Conservation (phyloP, 2,329 filamentous ascomycete genomes). For the Ceratocystis destructans region DNA sequence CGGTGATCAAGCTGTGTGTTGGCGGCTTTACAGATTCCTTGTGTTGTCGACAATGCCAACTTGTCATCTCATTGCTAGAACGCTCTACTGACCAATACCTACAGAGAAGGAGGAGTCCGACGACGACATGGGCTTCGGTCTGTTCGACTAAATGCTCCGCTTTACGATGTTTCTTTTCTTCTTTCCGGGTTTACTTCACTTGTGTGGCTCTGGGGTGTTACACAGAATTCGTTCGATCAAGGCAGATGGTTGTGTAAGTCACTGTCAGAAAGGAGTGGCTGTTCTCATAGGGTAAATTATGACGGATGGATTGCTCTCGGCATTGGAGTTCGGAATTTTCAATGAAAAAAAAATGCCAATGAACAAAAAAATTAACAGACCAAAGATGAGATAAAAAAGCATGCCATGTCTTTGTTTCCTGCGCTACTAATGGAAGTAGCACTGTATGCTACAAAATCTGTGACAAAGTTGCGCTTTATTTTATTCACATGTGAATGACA, state of each 20-base stretch:
- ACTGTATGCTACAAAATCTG: too few species aligned
- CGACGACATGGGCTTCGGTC: conserved; percentile 42
- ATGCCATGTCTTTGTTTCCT: not conserved
- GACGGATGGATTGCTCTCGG: conserved; percentile 32
- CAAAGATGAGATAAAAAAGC: not conserved
- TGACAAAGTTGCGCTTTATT: not conserved
- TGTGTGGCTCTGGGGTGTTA: conserved; percentile 40
- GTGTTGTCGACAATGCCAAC: not conserved
- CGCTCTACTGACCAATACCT: conserved; percentile 4
- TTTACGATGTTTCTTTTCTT: conserved; percentile 29
- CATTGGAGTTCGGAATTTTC: conserved; percentile 31
- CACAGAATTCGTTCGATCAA: conserved; percentile 37
- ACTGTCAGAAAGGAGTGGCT: conserved; percentile 28
- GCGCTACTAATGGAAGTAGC: too few species aligned
- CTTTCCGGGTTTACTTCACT: conserved; percentile 37
- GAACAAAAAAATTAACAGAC: conserved; percentile 20
- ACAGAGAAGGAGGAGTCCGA: conserved; percentile 37
- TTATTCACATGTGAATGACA: not conserved
- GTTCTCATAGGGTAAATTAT: conserved; percentile 30
- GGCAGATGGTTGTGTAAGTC: conserved; percentile 29
- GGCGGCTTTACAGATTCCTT: not conserved
- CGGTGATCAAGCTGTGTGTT: not conserved
- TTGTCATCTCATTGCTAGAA: not conserved
- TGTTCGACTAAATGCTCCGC: conserved; percentile 48
- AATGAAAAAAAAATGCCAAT: conserved; percentile 25